These are phyloP conservation scores for Amaranthus hypochondriacus DNA, from an alignment of 148 eudicot species.

Conservation along the genomic window DNA sequence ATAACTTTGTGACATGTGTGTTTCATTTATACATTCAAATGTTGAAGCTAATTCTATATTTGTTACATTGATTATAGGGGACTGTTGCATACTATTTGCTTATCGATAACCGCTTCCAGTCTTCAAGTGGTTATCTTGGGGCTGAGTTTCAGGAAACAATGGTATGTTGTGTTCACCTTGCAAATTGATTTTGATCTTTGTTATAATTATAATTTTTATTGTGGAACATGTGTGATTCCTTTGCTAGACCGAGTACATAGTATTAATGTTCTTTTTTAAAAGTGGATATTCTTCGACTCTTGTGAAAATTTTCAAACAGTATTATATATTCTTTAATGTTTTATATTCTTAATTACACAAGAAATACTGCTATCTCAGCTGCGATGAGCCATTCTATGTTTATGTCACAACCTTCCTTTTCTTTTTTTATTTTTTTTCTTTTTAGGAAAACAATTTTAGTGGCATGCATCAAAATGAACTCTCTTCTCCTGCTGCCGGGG, in stretches of 20 bases:
- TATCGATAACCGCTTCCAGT: constrained; percentile 80
- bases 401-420: neutral
- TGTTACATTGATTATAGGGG: constrained; percentile 44
- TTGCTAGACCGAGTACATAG: neutral
- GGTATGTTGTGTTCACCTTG: constrained; percentile 36
- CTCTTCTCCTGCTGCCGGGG: constrained; percentile 41
- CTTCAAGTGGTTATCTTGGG: constrained; percentile 83
- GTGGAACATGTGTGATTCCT: neutral
- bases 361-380: neutral
- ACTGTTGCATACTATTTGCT: constrained; percentile 96
- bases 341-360: neutral
- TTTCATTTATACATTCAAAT: neutral
- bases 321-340: neutral
- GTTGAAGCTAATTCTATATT: neutral
- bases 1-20: neutral
- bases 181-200: neutral
- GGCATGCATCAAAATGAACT: constrained; percentile 52
- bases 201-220: neutral
- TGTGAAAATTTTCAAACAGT: neutral
- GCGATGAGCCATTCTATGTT: neutral
- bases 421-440: neutral
- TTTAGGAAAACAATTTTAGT: constrained; percentile 56
- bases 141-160: constrained; percentile 84
- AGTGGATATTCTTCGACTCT: neutral
- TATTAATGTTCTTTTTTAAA: neutral